Evolutionary conservation across 257 asterid genomes (phyloP).

Genomic region (Solanum peruvianum): DNA sequence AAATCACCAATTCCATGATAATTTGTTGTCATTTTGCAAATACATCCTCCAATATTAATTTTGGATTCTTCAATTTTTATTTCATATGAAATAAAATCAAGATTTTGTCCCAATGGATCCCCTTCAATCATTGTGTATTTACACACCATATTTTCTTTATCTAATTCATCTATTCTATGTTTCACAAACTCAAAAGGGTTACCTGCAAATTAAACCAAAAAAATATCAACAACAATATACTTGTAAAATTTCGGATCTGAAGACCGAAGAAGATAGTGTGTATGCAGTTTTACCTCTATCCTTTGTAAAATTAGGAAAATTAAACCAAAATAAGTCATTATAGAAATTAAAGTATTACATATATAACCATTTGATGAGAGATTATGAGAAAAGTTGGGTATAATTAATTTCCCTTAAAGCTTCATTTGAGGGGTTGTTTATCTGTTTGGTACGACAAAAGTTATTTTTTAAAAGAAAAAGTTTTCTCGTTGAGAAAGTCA

Average conservation of each 20-base stretch:
- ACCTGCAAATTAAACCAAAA: not conserved
- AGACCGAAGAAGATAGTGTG: not conserved
- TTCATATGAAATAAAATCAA: conserved; percentile 21
- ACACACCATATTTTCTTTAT: conserved; percentile 9
- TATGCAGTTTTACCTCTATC: not conserved
- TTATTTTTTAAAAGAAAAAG: not conserved
- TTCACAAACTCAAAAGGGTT: conserved; percentile 17
- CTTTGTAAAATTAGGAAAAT: no score
- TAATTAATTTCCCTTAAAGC: not conserved
- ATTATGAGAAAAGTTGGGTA: not conserved
- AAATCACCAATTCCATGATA: conserved; percentile 20
- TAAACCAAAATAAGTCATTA: not conserved
- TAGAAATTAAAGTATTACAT: not conserved
- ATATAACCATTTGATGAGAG: not conserved
- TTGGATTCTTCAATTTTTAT: conserved; percentile 15
- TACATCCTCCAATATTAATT: conserved; percentile 16
- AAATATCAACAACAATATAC: not conserved
- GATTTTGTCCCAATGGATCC: conserved; percentile 5
- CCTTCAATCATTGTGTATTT: conserved; percentile 28
- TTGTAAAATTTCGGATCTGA: not conserved
- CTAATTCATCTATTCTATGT: conserved; percentile 20
- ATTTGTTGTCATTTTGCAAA: conserved; percentile 12
- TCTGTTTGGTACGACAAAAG: not conserved
- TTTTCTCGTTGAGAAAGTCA: no score
- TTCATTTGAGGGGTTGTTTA: not conserved